A percentile compares a stretch with the other conserved stretches of the same genome.
These are phyloP conservation scores for Dendrobium chrysotoxum DNA, from an alignment of 106 monocot species.

Conservation along the genomic window DNA sequence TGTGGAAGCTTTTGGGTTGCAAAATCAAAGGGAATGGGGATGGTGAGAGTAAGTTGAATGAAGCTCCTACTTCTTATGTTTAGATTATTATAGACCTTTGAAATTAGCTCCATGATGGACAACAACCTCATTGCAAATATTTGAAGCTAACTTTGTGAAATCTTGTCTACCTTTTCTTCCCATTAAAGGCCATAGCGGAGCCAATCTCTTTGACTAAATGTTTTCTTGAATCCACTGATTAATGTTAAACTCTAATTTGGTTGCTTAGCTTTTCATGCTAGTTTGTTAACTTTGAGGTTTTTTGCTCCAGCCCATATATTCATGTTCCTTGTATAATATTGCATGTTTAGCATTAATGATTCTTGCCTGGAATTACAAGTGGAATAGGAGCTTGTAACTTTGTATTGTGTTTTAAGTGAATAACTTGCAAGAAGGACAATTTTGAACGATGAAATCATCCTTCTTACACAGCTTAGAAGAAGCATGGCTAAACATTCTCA, in stretches of 20 bases:
- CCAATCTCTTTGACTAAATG: background rate
- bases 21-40: background rate
- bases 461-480: slow-evolving; percentile 21
- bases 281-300: background rate
- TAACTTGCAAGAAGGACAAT: background rate
- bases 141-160: too few relatives aligned
- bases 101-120: too few relatives aligned
- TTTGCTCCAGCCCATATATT: background rate
- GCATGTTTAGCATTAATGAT: background rate
- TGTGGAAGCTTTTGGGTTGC: background rate
- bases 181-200: background rate
- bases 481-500: slow-evolving; percentile 15
- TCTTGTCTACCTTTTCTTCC: too few relatives aligned
- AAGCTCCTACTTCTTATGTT: too few relatives aligned
- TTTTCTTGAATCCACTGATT: background rate
- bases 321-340: background rate
- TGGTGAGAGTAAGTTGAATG: background rate
- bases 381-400: background rate
- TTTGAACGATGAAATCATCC: background rate
- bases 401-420: background rate
- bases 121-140: too few relatives aligned
- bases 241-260: background rate
- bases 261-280: background rate
- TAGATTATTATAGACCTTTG: too few relatives aligned
- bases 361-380: background rate